Conservation (phyloP, 2,329 filamentous ascomycete species). For the Lachnellula occidentalis region DNA sequence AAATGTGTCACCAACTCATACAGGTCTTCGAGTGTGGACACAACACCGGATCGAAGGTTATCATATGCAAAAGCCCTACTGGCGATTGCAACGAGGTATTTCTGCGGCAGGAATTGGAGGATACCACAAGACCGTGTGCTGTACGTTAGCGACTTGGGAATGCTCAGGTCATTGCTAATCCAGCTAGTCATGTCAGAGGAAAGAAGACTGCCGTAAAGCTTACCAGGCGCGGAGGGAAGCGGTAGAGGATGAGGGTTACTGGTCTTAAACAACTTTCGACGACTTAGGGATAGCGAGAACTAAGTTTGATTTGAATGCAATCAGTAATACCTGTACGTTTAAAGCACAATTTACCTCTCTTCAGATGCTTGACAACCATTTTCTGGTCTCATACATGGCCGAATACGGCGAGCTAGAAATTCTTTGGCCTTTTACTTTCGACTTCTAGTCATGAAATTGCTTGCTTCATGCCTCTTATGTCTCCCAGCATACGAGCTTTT, state of each 20-base stretch:
- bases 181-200: constrained; percentile 1
- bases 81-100: constrained; percentile 21
- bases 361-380: too few relatives aligned
- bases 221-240: neutral
- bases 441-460: too few relatives aligned
- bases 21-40: constrained; percentile 26
- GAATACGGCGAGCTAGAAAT: too few relatives aligned
- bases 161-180: neutral
- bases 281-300: too few relatives aligned
- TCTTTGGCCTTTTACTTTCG: too few relatives aligned
- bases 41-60: constrained; percentile 12
- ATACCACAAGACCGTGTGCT: constrained; percentile 16
- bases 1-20: constrained; percentile 28
- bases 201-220: neutral
- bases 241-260: constrained; percentile 6
- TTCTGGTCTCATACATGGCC: too few relatives aligned
- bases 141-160: constrained; percentile 4
- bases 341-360: too few relatives aligned
- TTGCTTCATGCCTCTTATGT: too few relatives aligned
- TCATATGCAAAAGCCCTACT: constrained; percentile 18
- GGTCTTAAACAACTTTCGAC: neutral
- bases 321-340: too few relatives aligned
- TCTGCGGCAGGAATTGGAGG: constrained; percentile 23
- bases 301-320: too few relatives aligned
- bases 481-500: too few relatives aligned